A percentile compares a stretch with the other conserved stretches of the same genome.
Conservation (phyloP, 208 protist genomes). For the Chromosphaera perkinsii region DNA sequence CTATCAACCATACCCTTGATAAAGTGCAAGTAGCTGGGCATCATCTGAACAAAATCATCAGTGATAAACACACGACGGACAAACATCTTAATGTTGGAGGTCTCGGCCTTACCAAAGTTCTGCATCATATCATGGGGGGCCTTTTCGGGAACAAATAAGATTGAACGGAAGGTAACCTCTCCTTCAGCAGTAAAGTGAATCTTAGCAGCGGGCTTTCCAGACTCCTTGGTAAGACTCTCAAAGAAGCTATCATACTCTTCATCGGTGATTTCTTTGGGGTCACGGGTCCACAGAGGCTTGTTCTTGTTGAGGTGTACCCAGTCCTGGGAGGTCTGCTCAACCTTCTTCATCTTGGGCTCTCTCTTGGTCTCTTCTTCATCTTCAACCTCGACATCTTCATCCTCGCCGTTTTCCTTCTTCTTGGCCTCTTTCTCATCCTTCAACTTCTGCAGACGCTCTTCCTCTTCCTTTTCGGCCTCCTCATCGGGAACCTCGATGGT, state of each 20-base stretch:
- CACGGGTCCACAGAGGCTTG: slow-evolving; percentile 96
- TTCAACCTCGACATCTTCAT: slow-evolving; percentile 41
- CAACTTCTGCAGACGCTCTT: slow-evolving; percentile 26
- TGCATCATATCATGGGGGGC: slow-evolving; percentile 75
- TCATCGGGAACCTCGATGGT: slow-evolving; percentile 30
- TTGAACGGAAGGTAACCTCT: slow-evolving; percentile 88
- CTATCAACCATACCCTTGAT: slow-evolving; percentile 94
- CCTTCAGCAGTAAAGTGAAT: slow-evolving; percentile 84
- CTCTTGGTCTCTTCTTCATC: slow-evolving; percentile 36
- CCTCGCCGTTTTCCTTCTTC: slow-evolving; percentile 42
- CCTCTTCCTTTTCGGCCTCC: slow-evolving; percentile 37
- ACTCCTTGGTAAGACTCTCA: slow-evolving; percentile 86
- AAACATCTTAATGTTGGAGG: slow-evolving; percentile 81
- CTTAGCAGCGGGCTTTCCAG: slow-evolving; percentile 79
- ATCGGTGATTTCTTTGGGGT: slow-evolving; percentile 81
- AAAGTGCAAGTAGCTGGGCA: slow-evolving; percentile 72
- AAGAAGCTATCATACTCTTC: slow-evolving; percentile 99
- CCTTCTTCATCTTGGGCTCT: slow-evolving; percentile 63
- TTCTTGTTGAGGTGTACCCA: slow-evolving; percentile 92
- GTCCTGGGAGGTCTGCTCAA: slow-evolving; percentile 56
- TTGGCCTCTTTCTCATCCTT: slow-evolving; percentile 32
- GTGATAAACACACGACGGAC: slow-evolving; percentile 98
- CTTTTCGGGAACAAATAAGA: slow-evolving; percentile 92
- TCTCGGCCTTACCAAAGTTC: slow-evolving; percentile 52
- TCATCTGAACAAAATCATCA: slow-evolving; percentile 88